Percentiles rank a stretch among this genome's conserved stretches.
phyloP scores from a whole-genome alignment of 331 rosid species.

The Arachis monticola region DNA sequence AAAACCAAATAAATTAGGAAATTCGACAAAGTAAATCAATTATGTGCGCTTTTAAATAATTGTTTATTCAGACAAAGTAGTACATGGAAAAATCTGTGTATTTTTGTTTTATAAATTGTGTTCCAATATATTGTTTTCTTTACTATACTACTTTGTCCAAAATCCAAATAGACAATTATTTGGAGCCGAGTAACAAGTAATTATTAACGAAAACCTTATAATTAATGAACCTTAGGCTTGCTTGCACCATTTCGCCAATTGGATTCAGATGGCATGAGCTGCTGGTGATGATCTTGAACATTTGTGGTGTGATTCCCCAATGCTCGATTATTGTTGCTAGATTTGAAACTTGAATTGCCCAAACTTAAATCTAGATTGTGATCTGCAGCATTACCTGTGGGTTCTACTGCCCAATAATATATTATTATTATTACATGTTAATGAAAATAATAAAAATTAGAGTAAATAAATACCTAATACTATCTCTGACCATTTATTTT shows the following conservation, averaged over 20 bases:
- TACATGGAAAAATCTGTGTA: too few species aligned
- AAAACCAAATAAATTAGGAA: not conserved
- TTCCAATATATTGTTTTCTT: too few species aligned
- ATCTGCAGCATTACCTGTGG: conserved; percentile 54
- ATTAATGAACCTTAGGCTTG: conserved; percentile 57
- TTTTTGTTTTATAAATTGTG: too few species aligned
- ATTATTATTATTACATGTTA: not conserved
- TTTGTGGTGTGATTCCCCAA: conserved; percentile 42
- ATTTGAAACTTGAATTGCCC: conserved; percentile 74
- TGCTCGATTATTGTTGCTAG: conserved; percentile 17
- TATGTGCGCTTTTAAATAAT: too few species aligned
- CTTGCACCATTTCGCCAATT: conserved; percentile 63
- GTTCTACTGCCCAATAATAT: conserved; percentile 46
- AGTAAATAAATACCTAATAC: too few species aligned
- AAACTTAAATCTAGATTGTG: conserved; percentile 91
- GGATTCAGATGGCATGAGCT: conserved; percentile 49
- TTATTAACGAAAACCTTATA: not conserved
- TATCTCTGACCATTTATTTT: too few species aligned
- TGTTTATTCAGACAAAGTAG: too few species aligned
- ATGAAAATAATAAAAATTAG: not conserved
- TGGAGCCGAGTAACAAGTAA: too few species aligned
- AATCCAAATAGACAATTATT: too few species aligned
- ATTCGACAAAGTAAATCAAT: not conserved
- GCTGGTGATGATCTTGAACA: conserved; percentile 36
- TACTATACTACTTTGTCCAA: too few species aligned